phyloP scores from a whole-genome alignment of 1,284 basidiomycete species.

The Lentinula novae-zelandiae region DNA sequence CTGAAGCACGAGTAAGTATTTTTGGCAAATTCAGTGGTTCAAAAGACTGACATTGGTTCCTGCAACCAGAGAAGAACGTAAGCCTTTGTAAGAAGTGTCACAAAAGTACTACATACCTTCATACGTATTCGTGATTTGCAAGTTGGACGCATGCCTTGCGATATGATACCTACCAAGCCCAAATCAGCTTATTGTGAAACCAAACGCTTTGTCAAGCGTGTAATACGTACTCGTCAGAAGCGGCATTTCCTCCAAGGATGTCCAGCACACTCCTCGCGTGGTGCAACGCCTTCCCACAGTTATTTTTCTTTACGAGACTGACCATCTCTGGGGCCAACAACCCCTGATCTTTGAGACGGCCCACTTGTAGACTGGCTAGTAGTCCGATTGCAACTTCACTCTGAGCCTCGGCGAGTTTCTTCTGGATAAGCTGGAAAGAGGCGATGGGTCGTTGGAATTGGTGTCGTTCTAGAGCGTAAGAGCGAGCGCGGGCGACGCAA shows the following conservation, averaged over 20 bases:
- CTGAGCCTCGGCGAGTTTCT: slow-evolving; percentile 93
- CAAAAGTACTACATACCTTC: slow-evolving; percentile 53
- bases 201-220: background rate
- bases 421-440: slow-evolving; percentile 94
- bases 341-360: slow-evolving; percentile 84
- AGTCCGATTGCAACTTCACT: slow-evolving; percentile 85
- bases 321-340: slow-evolving; percentile 89
- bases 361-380: slow-evolving; percentile 79
- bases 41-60: slow-evolving; percentile 48
- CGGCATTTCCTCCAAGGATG: slow-evolving; percentile 89
- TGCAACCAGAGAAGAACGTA: slow-evolving; percentile 19
- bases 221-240: slow-evolving; percentile 75
- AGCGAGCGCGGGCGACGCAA: slow-evolving; percentile 74
- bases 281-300: slow-evolving; percentile 88
- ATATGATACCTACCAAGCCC: slow-evolving; percentile 68
- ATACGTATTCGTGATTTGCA: slow-evolving; percentile 92
- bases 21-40: background rate
- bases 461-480: slow-evolving; percentile 85
- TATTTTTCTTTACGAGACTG: slow-evolving; percentile 93
- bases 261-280: slow-evolving; percentile 81
- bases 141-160: slow-evolving; percentile 85
- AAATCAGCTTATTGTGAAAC: background rate
- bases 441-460: slow-evolving; percentile 91
- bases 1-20: slow-evolving; percentile 30
- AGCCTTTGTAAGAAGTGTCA: slow-evolving; percentile 2